Percentiles rank a stretch among this genome's conserved stretches.
Evolutionary conservation across 2,329 filamentous ascomycete species (phyloP).

Genomic region (Claviceps pusilla): DNA sequence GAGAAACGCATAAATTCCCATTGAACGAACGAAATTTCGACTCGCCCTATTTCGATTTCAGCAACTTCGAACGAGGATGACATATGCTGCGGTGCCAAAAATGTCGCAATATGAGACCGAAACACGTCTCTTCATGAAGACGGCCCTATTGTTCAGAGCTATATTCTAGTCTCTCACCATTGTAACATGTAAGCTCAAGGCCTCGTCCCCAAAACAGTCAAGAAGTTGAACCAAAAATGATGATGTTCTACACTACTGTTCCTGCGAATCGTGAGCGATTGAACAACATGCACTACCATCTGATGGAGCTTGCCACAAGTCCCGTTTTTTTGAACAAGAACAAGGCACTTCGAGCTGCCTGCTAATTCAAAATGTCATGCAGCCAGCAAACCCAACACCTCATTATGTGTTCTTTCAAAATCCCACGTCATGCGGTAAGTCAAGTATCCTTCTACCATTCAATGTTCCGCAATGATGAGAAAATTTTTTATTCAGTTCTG

Average conservation of each 20-base stretch:
- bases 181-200: neutral
- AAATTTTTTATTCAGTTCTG: conserved; percentile 53
- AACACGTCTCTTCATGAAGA: neutral
- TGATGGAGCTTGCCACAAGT: conserved; percentile 25
- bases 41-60: too few relatives aligned
- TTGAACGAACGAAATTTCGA: accelerated
- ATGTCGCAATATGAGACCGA: neutral
- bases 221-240: conserved; percentile 23
- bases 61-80: too few relatives aligned
- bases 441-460: neutral
- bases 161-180: neutral
- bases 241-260: conserved; percentile 44
- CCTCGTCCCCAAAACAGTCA: neutral
- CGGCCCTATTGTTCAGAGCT: neutral
- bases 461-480: conserved; percentile 41
- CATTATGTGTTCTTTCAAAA: neutral
- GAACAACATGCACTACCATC: conserved; percentile 68
- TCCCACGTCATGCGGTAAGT: neutral
- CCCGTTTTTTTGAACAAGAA: neutral
- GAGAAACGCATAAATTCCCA: neutral
- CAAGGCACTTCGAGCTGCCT: neutral
- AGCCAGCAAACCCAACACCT: neutral
- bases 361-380: neutral
- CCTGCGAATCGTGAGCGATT: conserved; percentile 45
- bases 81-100: neutral